Base-by-base conservation (phyloP, 2,329 filamentous ascomycete species). In the Calonectria naviculata region DNA sequence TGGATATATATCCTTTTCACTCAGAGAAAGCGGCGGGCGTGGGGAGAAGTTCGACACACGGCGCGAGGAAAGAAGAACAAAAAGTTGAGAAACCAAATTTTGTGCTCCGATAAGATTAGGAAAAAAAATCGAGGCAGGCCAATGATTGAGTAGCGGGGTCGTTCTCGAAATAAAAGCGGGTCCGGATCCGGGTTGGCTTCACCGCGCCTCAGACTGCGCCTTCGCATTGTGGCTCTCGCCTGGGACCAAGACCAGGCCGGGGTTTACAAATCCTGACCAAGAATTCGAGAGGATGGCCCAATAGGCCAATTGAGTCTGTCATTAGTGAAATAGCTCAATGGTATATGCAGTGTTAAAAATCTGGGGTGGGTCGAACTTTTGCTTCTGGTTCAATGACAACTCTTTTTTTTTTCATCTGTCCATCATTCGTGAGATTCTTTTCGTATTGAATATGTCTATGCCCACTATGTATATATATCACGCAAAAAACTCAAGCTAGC, bases 61-160 rank as follows among this genome's bases (percentile, higher is more conserved):
- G 52, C 52, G 52, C 49, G 52, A 28, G 38, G 64, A 65, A 46
- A 44, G 13, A 29, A 41, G 47, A 64, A 36, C 31, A 44, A 61
- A 52, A 61, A 42, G 56, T 61, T 44, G 44, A 26, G 31, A 36
- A 58, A 36, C 52, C 52, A 58, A 58, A 36, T 26, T 58, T 58
- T 58, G 52, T 58, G 31, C n/a, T 56, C 29, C 52, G 80, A 81
- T 81, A 80, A 81, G 80, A 80, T 80, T 78, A 76, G 76, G 72
- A 74, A 79, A 81, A 80, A 79, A 74, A 81, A 81, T 80, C 75
- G 60, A 76, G 71, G 61, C 67, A 56, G 67, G 67, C 75, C 70
- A 74, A 74, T 58, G 52, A n/a, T 15, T 36, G 29, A 34, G 52
- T 58, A 19, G 52, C 52, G 52, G 52, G 52, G 52, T 58, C n/a